Conservation (phyloP, 2,329 filamentous ascomycete species). For the Coniochaeta sp. region DNA sequence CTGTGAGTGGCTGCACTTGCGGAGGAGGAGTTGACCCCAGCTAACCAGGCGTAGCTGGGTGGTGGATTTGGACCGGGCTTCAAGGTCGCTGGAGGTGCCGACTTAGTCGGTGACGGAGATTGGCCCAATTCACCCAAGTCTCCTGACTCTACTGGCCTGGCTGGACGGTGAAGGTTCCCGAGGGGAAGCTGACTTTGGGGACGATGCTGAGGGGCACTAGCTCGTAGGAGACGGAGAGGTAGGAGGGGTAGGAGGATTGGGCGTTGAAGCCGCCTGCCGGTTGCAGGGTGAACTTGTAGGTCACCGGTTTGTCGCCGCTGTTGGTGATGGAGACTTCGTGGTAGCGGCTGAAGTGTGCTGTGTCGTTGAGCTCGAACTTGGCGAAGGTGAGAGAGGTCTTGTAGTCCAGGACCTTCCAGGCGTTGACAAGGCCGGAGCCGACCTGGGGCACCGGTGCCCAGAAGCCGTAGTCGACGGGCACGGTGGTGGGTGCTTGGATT, state of each 20-base stretch:
- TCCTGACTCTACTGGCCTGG: constrained; percentile 17
- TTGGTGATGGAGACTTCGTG: constrained; percentile 27
- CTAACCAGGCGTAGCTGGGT: constrained; percentile 6
- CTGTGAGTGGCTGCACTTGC: constrained; percentile 4
- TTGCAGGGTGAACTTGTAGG: constrained; percentile 24
- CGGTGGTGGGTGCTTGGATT: neutral
- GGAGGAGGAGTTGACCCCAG: neutral
- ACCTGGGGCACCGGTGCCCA: constrained; percentile 28
- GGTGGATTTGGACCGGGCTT: constrained; percentile 5
- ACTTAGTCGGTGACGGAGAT: constrained; percentile 5
- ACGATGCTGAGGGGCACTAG: constrained; percentile 10
- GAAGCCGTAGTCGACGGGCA: constrained; percentile 14
- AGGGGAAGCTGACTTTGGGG: constrained; percentile 9
- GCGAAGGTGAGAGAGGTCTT: constrained; percentile 26
- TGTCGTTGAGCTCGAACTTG: constrained; percentile 37
- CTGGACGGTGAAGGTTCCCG: constrained; percentile 14
- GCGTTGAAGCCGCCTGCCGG: constrained; percentile 29
- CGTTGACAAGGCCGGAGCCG: constrained; percentile 33
- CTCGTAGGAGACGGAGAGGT: constrained; percentile 9
- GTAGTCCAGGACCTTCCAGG: constrained; percentile 31
- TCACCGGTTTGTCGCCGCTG: constrained; percentile 23
- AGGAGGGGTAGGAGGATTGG: constrained; percentile 5
- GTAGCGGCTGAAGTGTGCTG: constrained; percentile 26
- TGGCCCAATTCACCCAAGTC: too few species aligned
- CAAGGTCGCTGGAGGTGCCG: constrained; percentile 6